These are phyloP conservation scores for Tulasnella sp. DNA, from an alignment of 768 basidiomycete species.

Conservation along the genomic window DNA sequence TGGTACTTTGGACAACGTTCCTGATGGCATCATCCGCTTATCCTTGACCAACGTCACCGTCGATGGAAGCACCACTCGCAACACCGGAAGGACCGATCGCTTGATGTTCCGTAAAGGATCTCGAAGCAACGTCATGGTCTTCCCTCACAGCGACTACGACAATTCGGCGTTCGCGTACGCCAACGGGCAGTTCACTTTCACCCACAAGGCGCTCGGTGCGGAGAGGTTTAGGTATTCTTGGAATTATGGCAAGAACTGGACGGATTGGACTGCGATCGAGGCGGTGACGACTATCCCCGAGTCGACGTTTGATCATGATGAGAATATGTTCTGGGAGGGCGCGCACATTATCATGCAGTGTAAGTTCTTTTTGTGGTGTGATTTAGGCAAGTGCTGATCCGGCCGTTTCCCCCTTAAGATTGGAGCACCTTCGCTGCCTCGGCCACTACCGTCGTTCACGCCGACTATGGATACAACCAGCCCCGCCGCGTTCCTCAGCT, in stretches of 20 bases:
- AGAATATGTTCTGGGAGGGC: constrained; percentile 66
- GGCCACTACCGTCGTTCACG: constrained; percentile 65
- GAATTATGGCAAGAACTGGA: constrained; percentile 84
- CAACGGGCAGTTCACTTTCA: constrained; percentile 66
- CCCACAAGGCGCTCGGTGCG: constrained; percentile 79
- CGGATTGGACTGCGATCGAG: constrained; percentile 76
- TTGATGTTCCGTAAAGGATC: constrained; percentile 77
- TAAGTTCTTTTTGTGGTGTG: constrained; percentile 39
- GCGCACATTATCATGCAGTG: constrained; percentile 87
- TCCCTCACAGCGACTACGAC: constrained; percentile 77
- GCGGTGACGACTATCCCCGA: constrained; percentile 60
- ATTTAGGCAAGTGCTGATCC: neutral
- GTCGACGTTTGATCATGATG: constrained; percentile 45
- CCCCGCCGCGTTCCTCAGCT: constrained; percentile 81
- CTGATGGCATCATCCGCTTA: constrained; percentile 79
- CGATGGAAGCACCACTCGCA: constrained; percentile 10
- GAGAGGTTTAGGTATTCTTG: constrained; percentile 82
- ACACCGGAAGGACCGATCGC: constrained; percentile 59
- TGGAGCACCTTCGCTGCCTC: constrained; percentile 69
- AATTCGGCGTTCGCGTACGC: constrained; percentile 43
- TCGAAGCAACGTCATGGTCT: constrained; percentile 76
- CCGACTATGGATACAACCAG: constrained; percentile 59
- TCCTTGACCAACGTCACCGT: constrained; percentile 52
- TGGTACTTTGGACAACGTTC: constrained; percentile 66
- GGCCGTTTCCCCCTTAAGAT: constrained; percentile 45